phyloP scores from a whole-genome alignment of 1,139 yeast genomes.

The Lodderomyces oxycetoniae region DNA sequence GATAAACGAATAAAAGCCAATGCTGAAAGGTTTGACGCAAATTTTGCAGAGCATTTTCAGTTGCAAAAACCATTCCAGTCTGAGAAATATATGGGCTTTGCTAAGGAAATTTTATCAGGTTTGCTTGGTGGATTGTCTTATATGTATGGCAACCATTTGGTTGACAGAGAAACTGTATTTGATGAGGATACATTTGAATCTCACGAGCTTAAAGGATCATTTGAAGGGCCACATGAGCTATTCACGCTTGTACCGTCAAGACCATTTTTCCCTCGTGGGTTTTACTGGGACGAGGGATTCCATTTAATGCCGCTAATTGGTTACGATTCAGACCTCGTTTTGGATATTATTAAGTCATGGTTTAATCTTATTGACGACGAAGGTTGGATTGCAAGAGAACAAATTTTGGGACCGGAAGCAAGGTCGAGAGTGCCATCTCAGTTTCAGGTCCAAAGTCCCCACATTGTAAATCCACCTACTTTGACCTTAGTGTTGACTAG shows the following conservation, averaged over 20 bases:
- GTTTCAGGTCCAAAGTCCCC: conserved; percentile 82
- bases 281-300: conserved; percentile 99
- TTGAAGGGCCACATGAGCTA: conserved; percentile 67
- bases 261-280: conserved; percentile 93
- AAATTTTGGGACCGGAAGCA: conserved; percentile 88
- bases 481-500: conserved; percentile 74
- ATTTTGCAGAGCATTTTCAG: conserved; percentile 52
- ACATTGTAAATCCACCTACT: conserved; percentile 95
- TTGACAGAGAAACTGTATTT: conserved; percentile 65
- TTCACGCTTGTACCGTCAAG: conserved; percentile 88
- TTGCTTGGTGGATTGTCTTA: conserved; percentile 87
- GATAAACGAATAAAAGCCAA: conserved; percentile 33
- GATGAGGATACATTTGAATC: conserved; percentile 64
- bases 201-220: conserved; percentile 45
- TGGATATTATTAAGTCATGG: conserved; percentile 87
- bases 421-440: conserved; percentile 84
- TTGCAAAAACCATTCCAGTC: conserved; percentile 53
- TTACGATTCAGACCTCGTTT: conserved; percentile 78
- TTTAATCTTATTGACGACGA: conserved; percentile 75
- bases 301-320: conserved; percentile 78
- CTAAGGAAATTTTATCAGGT: conserved; percentile 74
- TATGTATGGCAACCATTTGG: conserved; percentile 81
- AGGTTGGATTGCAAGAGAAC: conserved; percentile 98
- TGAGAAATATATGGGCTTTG: conserved; percentile 51
- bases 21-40: conserved; percentile 43